phyloP scores from a whole-genome alignment of 192 early-diverging fungal genomes.

The Coemansia sp. region DNA sequence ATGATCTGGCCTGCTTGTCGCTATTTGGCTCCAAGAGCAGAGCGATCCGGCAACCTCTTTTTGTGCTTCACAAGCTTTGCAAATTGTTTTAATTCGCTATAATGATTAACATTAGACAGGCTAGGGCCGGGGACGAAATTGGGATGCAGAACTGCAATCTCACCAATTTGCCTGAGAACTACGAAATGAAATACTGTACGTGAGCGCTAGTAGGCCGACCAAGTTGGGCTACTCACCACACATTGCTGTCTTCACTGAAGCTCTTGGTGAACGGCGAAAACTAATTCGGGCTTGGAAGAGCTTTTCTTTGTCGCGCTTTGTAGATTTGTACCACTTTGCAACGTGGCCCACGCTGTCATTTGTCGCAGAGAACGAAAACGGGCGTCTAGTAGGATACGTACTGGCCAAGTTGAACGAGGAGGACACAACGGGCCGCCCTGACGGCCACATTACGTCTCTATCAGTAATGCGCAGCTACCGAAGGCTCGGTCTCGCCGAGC shows the following conservation, averaged over 20 bases:
- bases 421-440: constrained; percentile 68
- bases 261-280: not conserved
- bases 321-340: constrained; percentile 73
- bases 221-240: not conserved
- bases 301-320: constrained; percentile 20
- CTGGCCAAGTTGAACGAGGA: constrained; percentile 97
- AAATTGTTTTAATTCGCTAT: constrained; percentile 5
- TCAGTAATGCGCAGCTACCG: constrained; percentile 97
- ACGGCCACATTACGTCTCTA: constrained; percentile 97
- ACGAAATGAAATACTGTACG: constrained; percentile 96
- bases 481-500: constrained; percentile 95
- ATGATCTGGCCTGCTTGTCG: not conserved
- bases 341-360: constrained; percentile 94
- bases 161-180: constrained; percentile 98
- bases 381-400: constrained; percentile 96
- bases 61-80: too few relatives aligned
- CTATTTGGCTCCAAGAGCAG: not conserved
- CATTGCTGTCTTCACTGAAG: not conserved
- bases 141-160: constrained; percentile 98
- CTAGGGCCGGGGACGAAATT: constrained; percentile 53
- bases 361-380: constrained; percentile 92
- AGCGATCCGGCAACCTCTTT: not conserved
- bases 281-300: not conserved
- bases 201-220: constrained; percentile 51
- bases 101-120: constrained; percentile 55